Evolutionary conservation across 306 rosid species (phyloP).

Genomic region (Ormosia semicastrata): DNA sequence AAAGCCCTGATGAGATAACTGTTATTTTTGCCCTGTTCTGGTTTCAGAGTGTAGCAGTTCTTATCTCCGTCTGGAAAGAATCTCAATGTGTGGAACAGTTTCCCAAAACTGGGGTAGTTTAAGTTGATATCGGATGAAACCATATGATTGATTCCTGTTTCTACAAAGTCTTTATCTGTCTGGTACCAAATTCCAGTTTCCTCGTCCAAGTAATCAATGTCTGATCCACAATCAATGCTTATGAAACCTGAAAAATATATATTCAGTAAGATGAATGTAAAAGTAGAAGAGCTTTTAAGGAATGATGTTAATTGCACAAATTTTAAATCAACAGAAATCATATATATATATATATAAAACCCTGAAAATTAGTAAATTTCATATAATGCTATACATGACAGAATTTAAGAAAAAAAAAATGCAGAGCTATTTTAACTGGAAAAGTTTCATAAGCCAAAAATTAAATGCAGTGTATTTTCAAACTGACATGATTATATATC

Average conservation of each 20-base stretch:
- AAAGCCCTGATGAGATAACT: conserved; percentile 48
- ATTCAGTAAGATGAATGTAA: no score
- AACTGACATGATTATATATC: no score
- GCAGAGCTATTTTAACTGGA: no score
- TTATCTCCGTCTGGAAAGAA: conserved; percentile 42
- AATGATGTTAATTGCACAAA: no score
- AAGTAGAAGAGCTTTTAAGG: no score
- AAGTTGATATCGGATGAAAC: not conserved
- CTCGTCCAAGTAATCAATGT: not conserved
- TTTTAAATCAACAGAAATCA: no score
- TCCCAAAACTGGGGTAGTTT: not conserved
- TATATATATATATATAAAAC: no score
- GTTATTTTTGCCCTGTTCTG: conserved; percentile 28
- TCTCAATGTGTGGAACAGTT: conserved; percentile 34
- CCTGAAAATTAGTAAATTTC: no score
- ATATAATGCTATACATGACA: no score
- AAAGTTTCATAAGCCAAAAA: no score
- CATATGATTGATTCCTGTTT: not conserved
- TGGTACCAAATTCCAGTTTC: not conserved
- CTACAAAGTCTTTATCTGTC: not conserved
- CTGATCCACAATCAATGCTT: conserved; percentile 31
- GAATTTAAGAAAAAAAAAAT: no score
- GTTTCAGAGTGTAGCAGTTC: conserved; percentile 52
- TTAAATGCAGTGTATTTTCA: no score
- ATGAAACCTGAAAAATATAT: not conserved